Evolutionary conservation across 495 filamentous ascomycete species (phyloP), one percentile per base, ranked within the genome.

Genomic region (Penicillium cinerascens): DNA sequence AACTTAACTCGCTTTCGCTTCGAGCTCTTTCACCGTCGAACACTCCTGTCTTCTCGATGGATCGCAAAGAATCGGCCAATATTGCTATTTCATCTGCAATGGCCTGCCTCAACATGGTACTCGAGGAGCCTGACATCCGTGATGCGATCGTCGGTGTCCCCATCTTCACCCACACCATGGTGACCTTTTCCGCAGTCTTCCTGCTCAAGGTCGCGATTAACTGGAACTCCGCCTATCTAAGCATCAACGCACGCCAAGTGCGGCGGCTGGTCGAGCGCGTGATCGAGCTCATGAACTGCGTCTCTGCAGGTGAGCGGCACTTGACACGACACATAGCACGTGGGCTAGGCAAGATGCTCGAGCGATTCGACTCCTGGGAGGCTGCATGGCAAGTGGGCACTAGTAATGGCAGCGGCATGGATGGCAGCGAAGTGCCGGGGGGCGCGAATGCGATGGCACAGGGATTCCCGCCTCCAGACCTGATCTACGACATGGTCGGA

Each of bases 141-240:
- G 69, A 77, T 47, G 81, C 82, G 22, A 85, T 84, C 58, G 79
- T 84, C 23, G 74, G 79, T 0, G 82, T 79, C 39, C 75, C 78
- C 7, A 82, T 82, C 15, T 78, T 79, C 54, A 81, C 79, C 2
- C 78, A 83, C 49, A 82, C 82, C n/a, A 84, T 84, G 81, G 79
- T 84, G 38, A 76, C 80, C 10, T 85, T 79, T 54, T 78, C 78
- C 13, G 80, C 82, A 0, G 74, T 78, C 3, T 81, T 81, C 56
- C 69, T 81, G 10, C 70, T 82, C 41, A 82, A 82, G 53, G 77
- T 81, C 20, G 78, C 78, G 13, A 74, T 77, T 15, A 78, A 77
- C 43, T 81, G 78, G 78, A 77, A 77, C 52, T 78, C 70, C 41
- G 74, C 68, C 44, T 80, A 74, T 44, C 63, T 78, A 17, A 65